Percentiles rank a stretch among this genome's conserved stretches.
Conservation (phyloP, 805 yeast genomes). For the Komagataella phaffii region DNA sequence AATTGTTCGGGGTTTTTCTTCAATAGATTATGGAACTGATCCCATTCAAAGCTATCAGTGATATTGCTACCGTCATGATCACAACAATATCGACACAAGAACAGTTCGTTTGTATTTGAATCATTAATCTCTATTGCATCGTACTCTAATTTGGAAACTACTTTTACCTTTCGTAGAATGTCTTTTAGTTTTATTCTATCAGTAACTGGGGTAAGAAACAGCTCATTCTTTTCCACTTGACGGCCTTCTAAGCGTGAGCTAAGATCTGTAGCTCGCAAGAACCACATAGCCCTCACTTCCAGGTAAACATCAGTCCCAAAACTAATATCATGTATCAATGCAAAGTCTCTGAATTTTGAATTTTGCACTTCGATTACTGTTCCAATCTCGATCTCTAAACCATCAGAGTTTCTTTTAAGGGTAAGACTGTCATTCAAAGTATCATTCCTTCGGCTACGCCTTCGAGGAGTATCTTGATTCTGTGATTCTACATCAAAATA, state of each 20-base stretch:
- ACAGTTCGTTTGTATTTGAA: conserved; percentile 18
- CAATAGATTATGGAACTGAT: conserved; percentile 15
- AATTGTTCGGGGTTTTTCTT: conserved; percentile 16
- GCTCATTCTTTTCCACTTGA: conserved; percentile 24
- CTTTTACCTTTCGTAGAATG: conserved; percentile 28
- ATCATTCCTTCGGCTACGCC: conserved; percentile 1
- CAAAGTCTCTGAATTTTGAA: conserved; percentile 24
- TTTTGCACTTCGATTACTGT: conserved; percentile 30
- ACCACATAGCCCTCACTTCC: conserved; percentile 34
- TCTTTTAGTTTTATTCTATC: conserved; percentile 28
- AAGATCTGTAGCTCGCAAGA: conserved; percentile 28
- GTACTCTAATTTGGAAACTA: conserved; percentile 25
- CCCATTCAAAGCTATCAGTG: conserved; percentile 25
- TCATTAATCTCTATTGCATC: conserved; percentile 20
- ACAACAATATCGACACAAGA: conserved; percentile 27
- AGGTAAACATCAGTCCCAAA: conserved; percentile 36
- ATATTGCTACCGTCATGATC: conserved; percentile 21
- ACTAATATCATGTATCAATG: conserved; percentile 34
- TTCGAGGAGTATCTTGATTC: background rate
- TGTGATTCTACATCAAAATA: conserved; percentile 6
- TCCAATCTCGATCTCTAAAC: conserved; percentile 35
- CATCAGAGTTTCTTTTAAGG: conserved; percentile 30
- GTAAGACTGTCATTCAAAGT: conserved; percentile 7
- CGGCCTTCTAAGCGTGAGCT: conserved; percentile 15
- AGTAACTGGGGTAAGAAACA: conserved; percentile 39